Evolutionary conservation across 2,329 filamentous ascomycete species (phyloP).

Genomic region (Beauveria bassiana): DNA sequence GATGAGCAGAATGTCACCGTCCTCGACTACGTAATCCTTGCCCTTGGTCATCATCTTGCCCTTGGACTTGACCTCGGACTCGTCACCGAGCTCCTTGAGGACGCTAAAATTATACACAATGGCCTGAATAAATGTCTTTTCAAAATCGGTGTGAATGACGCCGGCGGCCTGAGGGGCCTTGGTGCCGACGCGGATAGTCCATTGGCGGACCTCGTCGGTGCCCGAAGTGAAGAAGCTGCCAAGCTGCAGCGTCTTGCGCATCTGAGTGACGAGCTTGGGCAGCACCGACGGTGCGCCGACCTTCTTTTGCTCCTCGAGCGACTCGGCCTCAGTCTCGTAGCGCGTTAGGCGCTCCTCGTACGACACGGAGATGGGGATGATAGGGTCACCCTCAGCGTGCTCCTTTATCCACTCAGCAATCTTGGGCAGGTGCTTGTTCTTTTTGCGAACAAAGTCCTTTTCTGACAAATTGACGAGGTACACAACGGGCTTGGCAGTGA

Average conservation of each 20-base stretch:
- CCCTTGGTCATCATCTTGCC: slow-evolving; percentile 98
- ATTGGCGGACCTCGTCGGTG: slow-evolving; percentile 92
- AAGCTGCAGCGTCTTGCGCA: slow-evolving; percentile 86
- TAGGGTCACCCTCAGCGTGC: slow-evolving; percentile 76
- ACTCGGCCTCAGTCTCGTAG: slow-evolving; percentile 70
- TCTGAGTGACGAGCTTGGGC: slow-evolving; percentile 84
- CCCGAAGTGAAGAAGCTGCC: slow-evolving; percentile 97
- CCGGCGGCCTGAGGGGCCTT: slow-evolving; percentile 97
- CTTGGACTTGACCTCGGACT: slow-evolving; percentile 81
- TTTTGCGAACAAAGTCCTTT: slow-evolving; percentile 94
- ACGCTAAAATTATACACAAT: slow-evolving; percentile 84
- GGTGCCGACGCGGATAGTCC: slow-evolving; percentile 91
- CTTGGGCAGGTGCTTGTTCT: slow-evolving; percentile 97
- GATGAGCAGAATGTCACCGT: slow-evolving; percentile 77
- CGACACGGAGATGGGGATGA: slow-evolving; percentile 86
- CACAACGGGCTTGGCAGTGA: slow-evolving; percentile 94
- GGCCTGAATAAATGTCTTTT: slow-evolving; percentile 98
- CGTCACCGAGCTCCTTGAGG: slow-evolving; percentile 81
- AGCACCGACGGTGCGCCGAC: slow-evolving; percentile 80
- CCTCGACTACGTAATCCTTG: slow-evolving; percentile 88
- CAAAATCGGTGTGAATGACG: slow-evolving; percentile 97
- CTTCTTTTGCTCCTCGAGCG: slow-evolving; percentile 78
- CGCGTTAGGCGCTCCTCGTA: slow-evolving; percentile 87
- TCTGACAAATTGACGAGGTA: slow-evolving; percentile 96
- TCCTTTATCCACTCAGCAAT: slow-evolving; percentile 94